Evolutionary conservation across 352 stramenopile species (phyloP).

Genomic region (Globisporangium carolinianum): DNA sequence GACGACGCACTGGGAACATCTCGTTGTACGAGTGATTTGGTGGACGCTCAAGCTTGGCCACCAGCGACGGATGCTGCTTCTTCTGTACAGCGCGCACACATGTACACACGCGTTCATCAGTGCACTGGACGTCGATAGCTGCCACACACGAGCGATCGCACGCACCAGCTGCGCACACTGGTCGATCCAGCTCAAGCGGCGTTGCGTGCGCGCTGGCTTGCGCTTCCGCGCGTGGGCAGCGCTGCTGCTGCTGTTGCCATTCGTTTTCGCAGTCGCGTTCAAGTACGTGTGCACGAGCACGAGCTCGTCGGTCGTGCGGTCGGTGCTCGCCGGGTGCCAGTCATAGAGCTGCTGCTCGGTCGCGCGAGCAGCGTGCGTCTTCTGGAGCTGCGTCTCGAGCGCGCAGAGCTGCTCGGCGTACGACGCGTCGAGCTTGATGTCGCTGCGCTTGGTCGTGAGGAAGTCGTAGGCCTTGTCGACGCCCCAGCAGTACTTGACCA

Average conservation of each 20-base stretch:
- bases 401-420: slow-evolving; percentile 70
- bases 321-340: slow-evolving; percentile 37
- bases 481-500: slow-evolving; percentile 91
- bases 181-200: slow-evolving; percentile 65
- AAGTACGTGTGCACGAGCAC: slow-evolving; percentile 78
- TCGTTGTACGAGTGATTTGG: slow-evolving; percentile 73
- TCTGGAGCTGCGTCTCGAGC: slow-evolving; percentile 59
- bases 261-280: slow-evolving; percentile 30
- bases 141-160: not conserved
- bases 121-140: too few species aligned
- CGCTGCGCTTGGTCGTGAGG: slow-evolving; percentile 77
- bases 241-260: not conserved
- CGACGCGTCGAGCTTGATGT: slow-evolving; percentile 79
- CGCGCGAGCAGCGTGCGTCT: slow-evolving; percentile 27
- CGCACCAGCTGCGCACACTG: slow-evolving; percentile 54
- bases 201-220: slow-evolving; percentile 9
- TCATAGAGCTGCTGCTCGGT: slow-evolving; percentile 69
- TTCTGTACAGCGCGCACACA: slow-evolving; percentile 18
- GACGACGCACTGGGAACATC: slow-evolving; percentile 48
- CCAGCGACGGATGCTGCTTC: slow-evolving; percentile 44
- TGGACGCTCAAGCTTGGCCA: slow-evolving; percentile 57
- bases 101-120: not conserved
- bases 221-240: slow-evolving; percentile 20
- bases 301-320: slow-evolving; percentile 53
- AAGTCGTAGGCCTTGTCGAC: slow-evolving; percentile 91